These are phyloP conservation scores for Fusarium azukiicola DNA, from an alignment of 2,329 filamentous ascomycete genomes.

Conservation along the genomic window DNA sequence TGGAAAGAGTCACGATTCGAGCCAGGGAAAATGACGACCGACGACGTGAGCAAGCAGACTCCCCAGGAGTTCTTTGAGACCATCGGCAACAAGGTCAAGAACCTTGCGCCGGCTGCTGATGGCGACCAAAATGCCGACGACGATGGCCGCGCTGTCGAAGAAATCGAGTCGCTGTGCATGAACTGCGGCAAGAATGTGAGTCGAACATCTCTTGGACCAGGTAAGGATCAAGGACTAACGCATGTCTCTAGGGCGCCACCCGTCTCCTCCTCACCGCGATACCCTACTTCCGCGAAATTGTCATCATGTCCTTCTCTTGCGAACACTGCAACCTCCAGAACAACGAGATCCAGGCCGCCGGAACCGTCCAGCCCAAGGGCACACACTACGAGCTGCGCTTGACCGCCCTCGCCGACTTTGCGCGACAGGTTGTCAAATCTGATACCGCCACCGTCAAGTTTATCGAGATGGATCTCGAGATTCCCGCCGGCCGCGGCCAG, in stretches of 20 bases:
- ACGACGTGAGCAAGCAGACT: conserved; percentile 64
- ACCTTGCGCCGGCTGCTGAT: conserved; percentile 67
- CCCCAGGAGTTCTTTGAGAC: conserved; percentile 79
- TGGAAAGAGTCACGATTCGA: conserved; percentile 34
- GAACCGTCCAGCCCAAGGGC: conserved; percentile 94
- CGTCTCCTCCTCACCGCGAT: conserved; percentile 94
- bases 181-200: conserved; percentile 89
- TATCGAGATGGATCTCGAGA: conserved; percentile 95
- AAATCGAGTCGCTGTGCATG: conserved; percentile 92
- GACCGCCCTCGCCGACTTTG: conserved; percentile 86
- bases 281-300: conserved; percentile 98
- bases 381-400: conserved; percentile 91
- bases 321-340: conserved; percentile 94
- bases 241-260: conserved; percentile 85
- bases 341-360: conserved; percentile 96
- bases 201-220: conserved; percentile 21
- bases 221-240: conserved; percentile 40
- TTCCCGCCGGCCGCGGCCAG: conserved; percentile 94
- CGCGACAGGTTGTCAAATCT: conserved; percentile 94
- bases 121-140: conserved; percentile 57
- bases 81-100: conserved; percentile 81
- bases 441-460: conserved; percentile 93
- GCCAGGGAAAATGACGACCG: conserved; percentile 64
- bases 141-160: conserved; percentile 80
- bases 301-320: conserved; percentile 98